Evolutionary conservation across 192 early-diverging fungal species (phyloP), one percentile per base, ranked within the genome.

Genomic region (Chytriomyces hyalinus): DNA sequence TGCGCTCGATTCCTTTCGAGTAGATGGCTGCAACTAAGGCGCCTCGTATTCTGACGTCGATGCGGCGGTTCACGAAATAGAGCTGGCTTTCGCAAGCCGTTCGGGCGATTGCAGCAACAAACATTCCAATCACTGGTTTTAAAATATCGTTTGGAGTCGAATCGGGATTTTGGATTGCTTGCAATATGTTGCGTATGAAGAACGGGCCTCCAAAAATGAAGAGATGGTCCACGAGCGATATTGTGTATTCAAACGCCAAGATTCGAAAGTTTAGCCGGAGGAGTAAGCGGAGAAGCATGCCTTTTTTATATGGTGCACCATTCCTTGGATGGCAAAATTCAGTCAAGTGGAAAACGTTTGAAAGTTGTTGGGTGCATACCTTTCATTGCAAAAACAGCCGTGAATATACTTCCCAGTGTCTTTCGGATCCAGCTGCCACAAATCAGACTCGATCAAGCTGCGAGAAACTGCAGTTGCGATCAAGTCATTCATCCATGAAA

Each of bases 401-500:
- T 78, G 65, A 36, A 78, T 26, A 3, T 11, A 48, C 6, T 7
- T 24, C 9, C 60, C 77, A 17, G 47, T 61, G 66, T 88, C 87
- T 26, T 43, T 53, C 4, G 70, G 67, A 26, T 69, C 50, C 63
- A 89, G 78, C 1, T 80, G 78, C 78, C 82, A 88, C 47, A 89
- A 65, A 76, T 89, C 86, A 11, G 47, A 65, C n/a, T 61, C 22
- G 2, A 60, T 72, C 28, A 88, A 70, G 4, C 76, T 65, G 0
- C 77, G 44, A 6, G 51, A 15, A 69, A 74, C 70, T 2, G 86
- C 86, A 24, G 75, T 24, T 10, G 46, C 26, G 48, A 89, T 84
- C 45, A 89, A 57, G 15, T 71, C 61, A 60, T 80, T 78, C 46
- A 89, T 63, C 88, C 88, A 89, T 7, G 78, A 67, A 64, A 87